Evolutionary conservation across 78 protist species (phyloP), one percentile per base, ranked within the genome.

Genomic region (Fonticula alba): DNA sequence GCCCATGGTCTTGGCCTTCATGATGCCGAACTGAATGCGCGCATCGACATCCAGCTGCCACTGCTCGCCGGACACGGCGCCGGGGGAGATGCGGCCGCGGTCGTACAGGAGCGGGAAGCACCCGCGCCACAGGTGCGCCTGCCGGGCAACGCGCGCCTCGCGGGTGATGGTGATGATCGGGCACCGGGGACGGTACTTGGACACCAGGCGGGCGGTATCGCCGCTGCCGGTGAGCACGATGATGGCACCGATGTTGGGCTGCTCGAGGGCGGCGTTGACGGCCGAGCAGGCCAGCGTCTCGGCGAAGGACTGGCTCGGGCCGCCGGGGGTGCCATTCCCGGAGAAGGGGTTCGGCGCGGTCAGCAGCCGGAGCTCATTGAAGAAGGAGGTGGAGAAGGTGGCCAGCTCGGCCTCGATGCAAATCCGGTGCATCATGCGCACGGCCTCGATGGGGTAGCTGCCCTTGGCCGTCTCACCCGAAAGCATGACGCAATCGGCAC

Each of bases 401-500:
- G 50, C 36, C 22, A 7, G 9, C 35, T 61, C 66, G 24, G 66
- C 66, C 32, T 54, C 20, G 7, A 31, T 3, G 58, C 31, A 31
- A 7, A 65, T 54, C 32, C 24, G 9, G 59, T 65, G 53, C 59
- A 65, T 65, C 32, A 65, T 51, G 20, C 20, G 2, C 31, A 72
- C 76, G 2, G 76, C 50, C 31, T 72, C 78, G 11, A 73, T 14
- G 26, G 78, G 73, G 67, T 73, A 73, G 37, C 29, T 27, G 10
- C 87, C 89, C 56, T 72, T 77, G 35, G 89, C 82, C 0, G 86
- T 80, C 72, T 84, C 89, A 11, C 86, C 89, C 2, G 82, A 74
- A n/a, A 84, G 78, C 89, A 84, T 84, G 40, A 84, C 86, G 59
- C 75, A 57, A 53, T 84, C 89, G 11, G 89, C 76, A 33, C 92